Evolutionary conservation across 306 rosid species (phyloP).

Genomic region (Medicago ruthenica): DNA sequence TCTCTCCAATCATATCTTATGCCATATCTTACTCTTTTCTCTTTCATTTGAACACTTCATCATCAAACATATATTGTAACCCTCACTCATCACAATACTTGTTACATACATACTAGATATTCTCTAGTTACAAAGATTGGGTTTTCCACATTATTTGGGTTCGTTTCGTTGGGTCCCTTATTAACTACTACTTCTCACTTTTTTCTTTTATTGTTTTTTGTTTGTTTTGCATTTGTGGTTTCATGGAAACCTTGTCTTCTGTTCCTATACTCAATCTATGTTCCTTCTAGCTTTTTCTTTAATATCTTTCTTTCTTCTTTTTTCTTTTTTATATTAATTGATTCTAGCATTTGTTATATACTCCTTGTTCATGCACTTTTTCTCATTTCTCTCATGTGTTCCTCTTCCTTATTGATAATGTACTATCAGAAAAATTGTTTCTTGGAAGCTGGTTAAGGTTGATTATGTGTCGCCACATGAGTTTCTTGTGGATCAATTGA

Average conservation of each 20-base stretch:
- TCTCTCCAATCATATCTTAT: slow-evolving; percentile 43
- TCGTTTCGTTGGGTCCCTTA: background rate
- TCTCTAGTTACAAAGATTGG: slow-evolving; percentile 7
- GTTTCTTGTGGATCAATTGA: slow-evolving; percentile 22
- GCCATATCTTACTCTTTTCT: slow-evolving; percentile 43
- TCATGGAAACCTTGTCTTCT: background rate
- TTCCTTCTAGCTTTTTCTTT: background rate
- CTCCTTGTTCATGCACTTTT: background rate
- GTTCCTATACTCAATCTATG: background rate
- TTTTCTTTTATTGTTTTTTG: background rate
- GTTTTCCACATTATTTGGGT: slow-evolving; percentile 2
- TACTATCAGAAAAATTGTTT: slow-evolving; percentile 43
- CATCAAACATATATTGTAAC: background rate
- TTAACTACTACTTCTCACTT: background rate
- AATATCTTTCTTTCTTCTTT: background rate
- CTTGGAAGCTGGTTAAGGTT: slow-evolving; percentile 50
- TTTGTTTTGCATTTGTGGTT: background rate
- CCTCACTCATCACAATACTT: background rate
- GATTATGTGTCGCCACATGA: background rate
- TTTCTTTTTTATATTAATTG: no score
- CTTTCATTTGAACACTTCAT: slow-evolving; percentile 7
- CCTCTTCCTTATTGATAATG: slow-evolving; percentile 26
- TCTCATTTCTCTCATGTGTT: slow-evolving; percentile 35
- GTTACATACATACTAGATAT: background rate
- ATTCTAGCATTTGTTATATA: background rate